Evolutionary conservation across 2,329 filamentous ascomycete genomes (phyloP).

Genomic region (Rhexocercosporidium sp.): DNA sequence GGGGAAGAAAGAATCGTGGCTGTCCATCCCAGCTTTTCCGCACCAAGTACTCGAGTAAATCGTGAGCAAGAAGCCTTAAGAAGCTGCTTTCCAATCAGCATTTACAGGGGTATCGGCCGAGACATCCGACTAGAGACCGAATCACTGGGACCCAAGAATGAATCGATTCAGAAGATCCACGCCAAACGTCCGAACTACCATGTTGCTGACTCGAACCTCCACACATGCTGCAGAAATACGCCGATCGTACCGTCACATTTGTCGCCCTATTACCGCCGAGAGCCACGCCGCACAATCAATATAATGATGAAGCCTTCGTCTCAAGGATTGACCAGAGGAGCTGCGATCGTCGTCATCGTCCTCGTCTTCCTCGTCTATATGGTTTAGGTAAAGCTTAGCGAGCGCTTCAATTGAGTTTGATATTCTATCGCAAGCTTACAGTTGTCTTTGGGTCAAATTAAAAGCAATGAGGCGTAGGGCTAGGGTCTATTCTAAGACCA

Average conservation of each 20-base stretch:
- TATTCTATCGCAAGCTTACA: not conserved
- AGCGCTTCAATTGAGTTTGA: not conserved
- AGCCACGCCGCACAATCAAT: not conserved
- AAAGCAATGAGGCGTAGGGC: constrained; percentile 3
- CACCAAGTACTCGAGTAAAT: not conserved
- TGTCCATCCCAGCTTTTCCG: not conserved
- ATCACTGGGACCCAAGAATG: not conserved
- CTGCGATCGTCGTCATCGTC: not conserved
- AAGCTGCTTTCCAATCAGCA: not conserved
- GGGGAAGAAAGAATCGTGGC: not conserved
- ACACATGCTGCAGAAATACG: not conserved
- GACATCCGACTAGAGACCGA: not conserved
- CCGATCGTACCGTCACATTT: not conserved
- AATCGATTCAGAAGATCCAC: not conserved
- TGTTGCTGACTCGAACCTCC: not conserved
- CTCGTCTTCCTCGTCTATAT: not conserved
- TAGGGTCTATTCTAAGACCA: constrained; percentile 9
- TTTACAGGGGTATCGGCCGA: not conserved
- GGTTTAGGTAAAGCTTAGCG: constrained; percentile 1
- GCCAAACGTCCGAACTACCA: not conserved
- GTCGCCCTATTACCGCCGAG: not conserved
- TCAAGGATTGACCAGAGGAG: not conserved
- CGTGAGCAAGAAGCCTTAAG: not conserved
- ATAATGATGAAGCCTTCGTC: not conserved
- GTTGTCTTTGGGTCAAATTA: not conserved